Conservation (phyloP, 305 asterid genomes). For the Solanum hybrid region DNA sequence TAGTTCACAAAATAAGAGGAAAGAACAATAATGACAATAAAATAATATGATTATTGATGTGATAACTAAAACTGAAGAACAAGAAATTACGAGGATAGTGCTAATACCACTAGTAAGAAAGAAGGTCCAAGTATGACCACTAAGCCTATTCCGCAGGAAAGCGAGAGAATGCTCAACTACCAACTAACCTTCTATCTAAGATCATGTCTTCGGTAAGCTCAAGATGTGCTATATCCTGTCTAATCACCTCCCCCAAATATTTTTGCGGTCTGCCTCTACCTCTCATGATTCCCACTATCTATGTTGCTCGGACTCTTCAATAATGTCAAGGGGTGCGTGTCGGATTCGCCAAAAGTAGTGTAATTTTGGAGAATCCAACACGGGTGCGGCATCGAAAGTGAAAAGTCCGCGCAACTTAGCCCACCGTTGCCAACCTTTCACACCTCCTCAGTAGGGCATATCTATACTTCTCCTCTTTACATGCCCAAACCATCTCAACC, state of each 20-base stretch:
- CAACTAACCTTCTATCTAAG: background rate
- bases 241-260: background rate
- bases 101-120: background rate
- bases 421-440: background rate
- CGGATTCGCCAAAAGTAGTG: no score
- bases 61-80: background rate
- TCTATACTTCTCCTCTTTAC: background rate
- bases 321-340: no score
- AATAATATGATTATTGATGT: background rate
- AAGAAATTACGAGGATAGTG: background rate
- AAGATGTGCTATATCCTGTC: background rate
- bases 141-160: background rate
- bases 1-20: background rate
- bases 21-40: background rate
- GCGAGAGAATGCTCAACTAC: background rate
- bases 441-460: background rate
- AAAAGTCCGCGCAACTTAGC: no score
- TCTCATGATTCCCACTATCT: background rate
- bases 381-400: no score
- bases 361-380: no score
- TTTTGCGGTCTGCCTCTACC: background rate
- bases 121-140: background rate
- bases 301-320: no score
- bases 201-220: background rate
- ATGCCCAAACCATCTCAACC: background rate